Percentiles rank a stretch among this genome's conserved stretches.
These are phyloP conservation scores for Sphaerulina musiva DNA, from an alignment of 2,329 filamentous ascomycete species.

Conservation along the genomic window DNA sequence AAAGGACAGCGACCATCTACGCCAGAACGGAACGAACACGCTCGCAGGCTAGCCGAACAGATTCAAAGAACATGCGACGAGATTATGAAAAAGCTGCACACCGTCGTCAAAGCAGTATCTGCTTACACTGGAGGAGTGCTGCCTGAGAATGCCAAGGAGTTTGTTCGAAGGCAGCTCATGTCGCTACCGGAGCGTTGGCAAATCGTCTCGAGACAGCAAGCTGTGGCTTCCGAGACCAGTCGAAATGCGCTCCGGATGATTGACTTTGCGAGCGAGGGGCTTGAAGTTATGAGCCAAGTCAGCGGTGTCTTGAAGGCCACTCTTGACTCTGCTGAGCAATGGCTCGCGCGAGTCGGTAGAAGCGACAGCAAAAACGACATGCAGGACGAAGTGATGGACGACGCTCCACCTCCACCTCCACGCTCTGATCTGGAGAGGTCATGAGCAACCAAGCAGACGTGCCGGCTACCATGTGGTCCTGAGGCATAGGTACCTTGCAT, in stretches of 20 bases:
- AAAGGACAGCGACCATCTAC: conserved; percentile 28
- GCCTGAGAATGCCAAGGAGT: conserved; percentile 75
- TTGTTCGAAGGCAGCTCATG: conserved; percentile 78
- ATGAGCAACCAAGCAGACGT: not conserved
- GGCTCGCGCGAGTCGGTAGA: conserved; percentile 58
- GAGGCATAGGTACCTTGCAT: not conserved
- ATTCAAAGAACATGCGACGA: conserved; percentile 56
- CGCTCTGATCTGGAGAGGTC: conserved; percentile 14
- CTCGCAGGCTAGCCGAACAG: conserved; percentile 63
- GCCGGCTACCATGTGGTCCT: not conserved
- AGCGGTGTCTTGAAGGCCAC: conserved; percentile 82
- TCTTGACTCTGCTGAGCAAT: conserved; percentile 81
- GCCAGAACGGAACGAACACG: conserved; percentile 35
- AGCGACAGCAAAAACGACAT: conserved; percentile 7
- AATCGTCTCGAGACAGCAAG: conserved; percentile 50
- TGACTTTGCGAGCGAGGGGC: conserved; percentile 77
- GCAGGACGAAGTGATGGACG: conserved; percentile 15
- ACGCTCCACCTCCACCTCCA: conserved; percentile 10
- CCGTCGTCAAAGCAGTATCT: conserved; percentile 76
- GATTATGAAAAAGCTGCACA: conserved; percentile 56
- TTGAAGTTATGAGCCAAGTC: conserved; percentile 92
- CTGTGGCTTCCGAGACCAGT: conserved; percentile 41
- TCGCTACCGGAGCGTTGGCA: conserved; percentile 79
- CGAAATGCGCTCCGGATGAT: conserved; percentile 67
- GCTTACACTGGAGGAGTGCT: conserved; percentile 86